Base-by-base conservation (phyloP, 2,329 filamentous ascomycete genomes). In the Sporothrix dimorphospora region DNA sequence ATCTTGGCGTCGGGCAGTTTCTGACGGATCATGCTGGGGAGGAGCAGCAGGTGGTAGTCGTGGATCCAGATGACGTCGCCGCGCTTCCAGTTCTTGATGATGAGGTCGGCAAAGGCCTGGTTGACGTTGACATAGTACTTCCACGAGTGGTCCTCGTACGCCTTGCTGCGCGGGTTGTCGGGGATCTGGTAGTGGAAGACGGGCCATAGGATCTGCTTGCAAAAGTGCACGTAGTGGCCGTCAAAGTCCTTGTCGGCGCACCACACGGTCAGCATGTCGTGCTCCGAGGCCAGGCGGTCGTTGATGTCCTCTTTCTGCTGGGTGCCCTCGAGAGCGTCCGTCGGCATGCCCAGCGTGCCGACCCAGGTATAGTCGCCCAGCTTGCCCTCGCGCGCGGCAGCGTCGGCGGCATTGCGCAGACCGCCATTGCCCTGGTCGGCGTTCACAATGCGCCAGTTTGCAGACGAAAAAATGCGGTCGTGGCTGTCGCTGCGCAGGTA, bases 161-260 rank as follows among this genome's bases (percentile, higher is more conserved):
- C 95, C 81, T 98, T 98, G 88, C 94, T 98, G 86, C 97, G 97
- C 34, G 95, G 95, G 79, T 97, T 97, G 79, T 98, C 96, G 0
- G 95, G 96, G 73, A 98, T 97, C 81, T 98, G 94, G 81, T 98
- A 98, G 82, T 98, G 94, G 81, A 98, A 97, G 73, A 98, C 94
- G 0, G 95, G 95, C 95, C 95, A 98, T 7, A 98, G 86, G 71
- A 98, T 97, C 79, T 95, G 94, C 84, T 98, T 98, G 90, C 94
- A 98, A 80, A 96, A 98, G 81, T 98, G 94, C 14, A 91, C 89
- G 79, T 98, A 98, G 82, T 97, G 94, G 1, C 94, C 94, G 78
- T 98, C 92, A 79, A 98, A 94, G 81, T 98, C 94, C 79, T 92
- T 94, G 82, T 98, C 95, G 73, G 90, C 92, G 80, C 93, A 92